Base-by-base conservation (phyloP, 2,329 filamentous ascomycete genomes). In the Fusarium pseudoanthophilum region DNA sequence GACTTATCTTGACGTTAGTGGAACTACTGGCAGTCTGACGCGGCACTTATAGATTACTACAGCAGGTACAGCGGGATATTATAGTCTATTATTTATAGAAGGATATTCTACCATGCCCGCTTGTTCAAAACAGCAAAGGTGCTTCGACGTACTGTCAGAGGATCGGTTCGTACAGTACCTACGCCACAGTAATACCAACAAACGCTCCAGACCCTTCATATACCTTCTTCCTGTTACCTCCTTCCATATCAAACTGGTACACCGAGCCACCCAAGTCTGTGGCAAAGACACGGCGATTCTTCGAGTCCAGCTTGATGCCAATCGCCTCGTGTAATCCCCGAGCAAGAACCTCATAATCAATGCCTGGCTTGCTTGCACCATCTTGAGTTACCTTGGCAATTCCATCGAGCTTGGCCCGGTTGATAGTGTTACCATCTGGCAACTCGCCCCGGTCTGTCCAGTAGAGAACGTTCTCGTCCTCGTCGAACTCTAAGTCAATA, bases 201-300 rank as follows among this genome's bases (percentile, higher is more conserved):
- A 53, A 48, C 0, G 36, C 40, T 1, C 55, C 18, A 10, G 21
- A 13, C 5, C 21, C 46, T 32, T 48, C 45, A 8, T 48, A 67
- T 0, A 68, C 7, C n/a, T 21, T 39, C 30, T 10, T 53, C 15
- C 2, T 46, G 34, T 48, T 51, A 2, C 49, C 24, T 1, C 60
- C 60, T 10, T 65, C 49, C 26, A 65, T 39, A 21, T 65, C 60
- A 26, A 65, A 42, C 30, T 65, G 32, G 18, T 66, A 66, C 28
- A 66, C 48, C 1, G 60, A 57, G 16, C 64, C 64, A 39, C 64
- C 60, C 4, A 65, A 3, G 1, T 66, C 64, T 0, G 64, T 66
- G 0, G 32, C 64, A 11, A 58, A 66, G 1, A 66, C 58, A 6
- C 26, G 37, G 0, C n/a, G 10, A 1, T 45, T 58, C 18, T 49